Evolutionary conservation across 2,329 filamentous ascomycete genomes (phyloP), one percentile per base, ranked within the genome.

Genomic region (Stromatinia cepivora): DNA sequence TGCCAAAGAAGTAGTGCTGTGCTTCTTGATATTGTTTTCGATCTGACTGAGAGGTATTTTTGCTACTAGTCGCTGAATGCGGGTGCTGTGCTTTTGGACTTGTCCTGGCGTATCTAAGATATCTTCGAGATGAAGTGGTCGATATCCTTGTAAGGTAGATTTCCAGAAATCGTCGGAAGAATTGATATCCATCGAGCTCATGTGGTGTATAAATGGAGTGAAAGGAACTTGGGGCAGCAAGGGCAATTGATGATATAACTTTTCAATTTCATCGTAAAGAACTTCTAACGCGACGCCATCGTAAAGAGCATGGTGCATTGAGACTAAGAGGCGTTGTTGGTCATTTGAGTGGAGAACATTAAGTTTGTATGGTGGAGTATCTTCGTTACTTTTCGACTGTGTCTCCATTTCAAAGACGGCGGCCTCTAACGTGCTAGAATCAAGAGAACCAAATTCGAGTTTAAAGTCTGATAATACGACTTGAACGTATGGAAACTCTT

Each of bases 301-400:
- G 75, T 97, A 97, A 0, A 97, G 81, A 2, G 92, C 92, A 79
- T 97, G 94, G 75, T 97, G 93, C 77, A 80, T 77, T n/a, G 75
- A 73, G 53, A 77, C 70, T 1, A 76, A 45, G 10, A 79, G 68
- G 22, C 72, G 73, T 10, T 52, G 70, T 10, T 53, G 34, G 10
- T 45, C 52, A 9, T 56, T 3, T 45, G 57, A 70, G 10, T 54
- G 28, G 7, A 71, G 22, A 22, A 77, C 7, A 11, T 72, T 54
- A 22, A 79, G 20, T 15, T 63, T 72, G 57, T 77, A 79, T 0
- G 75, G 77, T 22, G 77, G 76, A 31, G 73, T 62, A 36, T 71
- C 71, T 8, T 71, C 64, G 13, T 62, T 69, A 7, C 48, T 20
- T 28, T 53, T 50, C 7, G 58, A 34, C 22, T 67, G 34, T 34